Evolutionary conservation across 768 basidiomycete genomes (phyloP), one percentile per base, ranked within the genome.

Genomic region (Coprinellus aureogranulatus): DNA sequence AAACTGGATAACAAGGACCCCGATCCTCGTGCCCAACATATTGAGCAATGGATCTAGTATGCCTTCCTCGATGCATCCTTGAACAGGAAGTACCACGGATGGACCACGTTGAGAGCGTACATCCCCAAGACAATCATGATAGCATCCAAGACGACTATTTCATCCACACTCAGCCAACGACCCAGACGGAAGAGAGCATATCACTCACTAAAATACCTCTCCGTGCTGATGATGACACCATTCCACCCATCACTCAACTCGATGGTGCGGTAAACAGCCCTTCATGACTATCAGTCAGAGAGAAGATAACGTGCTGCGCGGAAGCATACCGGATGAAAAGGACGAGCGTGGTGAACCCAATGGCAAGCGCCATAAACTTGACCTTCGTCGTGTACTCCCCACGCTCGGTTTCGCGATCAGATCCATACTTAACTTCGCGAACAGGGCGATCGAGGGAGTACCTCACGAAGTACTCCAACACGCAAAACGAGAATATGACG

Each of bases 111-210:
- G 45, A 81, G 65, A 1, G 75, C 72, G 59, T 72, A 78, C 62
- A 83, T 76, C 2, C 82, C 81, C 16, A 83, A 60, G 9, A 72
- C 66, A 42, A 84, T 71, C 74, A 81, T 79, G 1, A 67, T 72
- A n/a, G 79, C 82, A 64, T 84, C 83, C 23, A 84, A 70, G 9
- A 77, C 68, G 62, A 81, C 82, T 83, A 60, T 2, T 20, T 30
- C 8, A 23, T 16, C 9, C 18, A 39, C 18, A 27, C 14, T 11
- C 48, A 20, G 26, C 28, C 14, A 28, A 8, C 34, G 27, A 50
- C 11, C 2, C 9, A 34, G 14, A 18, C 27, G 18, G 5, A 23
- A 16, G 3, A 5, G 30, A 4, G n/a, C 6, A 14, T 20, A 34
- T 22, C n/a, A 54, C 50, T 40, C 49, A 72, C 72, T 68, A 66